These are phyloP conservation scores for Adansonia rubrostipa DNA, from an alignment of 441 rosid genomes.

Conservation along the genomic window DNA sequence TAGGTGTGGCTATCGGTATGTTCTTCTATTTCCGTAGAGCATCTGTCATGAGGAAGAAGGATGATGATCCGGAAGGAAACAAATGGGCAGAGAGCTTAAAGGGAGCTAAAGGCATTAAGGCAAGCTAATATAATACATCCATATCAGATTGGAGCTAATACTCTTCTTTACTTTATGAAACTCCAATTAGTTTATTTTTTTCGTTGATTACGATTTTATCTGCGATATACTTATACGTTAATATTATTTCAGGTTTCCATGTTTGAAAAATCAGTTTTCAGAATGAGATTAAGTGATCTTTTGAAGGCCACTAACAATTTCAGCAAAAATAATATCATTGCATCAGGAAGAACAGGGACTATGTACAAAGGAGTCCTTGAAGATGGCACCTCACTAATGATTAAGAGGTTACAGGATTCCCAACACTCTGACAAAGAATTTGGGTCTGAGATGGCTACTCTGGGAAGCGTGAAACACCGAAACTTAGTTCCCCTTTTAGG, in stretches of 20 bases:
- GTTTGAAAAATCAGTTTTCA: slow-evolving; percentile 75
- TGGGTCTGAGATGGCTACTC: slow-evolving; percentile 70
- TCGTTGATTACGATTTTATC: background rate
- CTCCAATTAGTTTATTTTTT: slow-evolving; percentile 11
- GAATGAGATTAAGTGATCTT: slow-evolving; percentile 77
- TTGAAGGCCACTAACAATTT: slow-evolving; percentile 80
- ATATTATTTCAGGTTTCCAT: slow-evolving; percentile 63
- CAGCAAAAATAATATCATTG: slow-evolving; percentile 72
- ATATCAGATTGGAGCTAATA: slow-evolving; percentile 5
- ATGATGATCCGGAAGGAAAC: slow-evolving; percentile 88
- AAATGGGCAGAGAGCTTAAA: slow-evolving; percentile 83
- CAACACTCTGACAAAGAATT: slow-evolving; percentile 78
- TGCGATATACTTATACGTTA: slow-evolving; percentile 26
- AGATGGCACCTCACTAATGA: slow-evolving; percentile 70
- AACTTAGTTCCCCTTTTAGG: slow-evolving; percentile 88
- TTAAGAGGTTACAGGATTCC: slow-evolving; percentile 86
- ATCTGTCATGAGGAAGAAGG: slow-evolving; percentile 62
- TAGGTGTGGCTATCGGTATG: slow-evolving; percentile 55
- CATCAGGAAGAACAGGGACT: slow-evolving; percentile 81
- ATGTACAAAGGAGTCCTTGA: slow-evolving; percentile 75
- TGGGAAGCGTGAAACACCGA: slow-evolving; percentile 76
- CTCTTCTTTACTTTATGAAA: slow-evolving; percentile 19
- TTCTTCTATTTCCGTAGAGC: slow-evolving; percentile 63
- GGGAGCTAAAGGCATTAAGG: slow-evolving; percentile 71
- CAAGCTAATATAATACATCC: slow-evolving; percentile 34